phyloP scores from a whole-genome alignment of 768 basidiomycete species.

The Lactifluus volemus region DNA sequence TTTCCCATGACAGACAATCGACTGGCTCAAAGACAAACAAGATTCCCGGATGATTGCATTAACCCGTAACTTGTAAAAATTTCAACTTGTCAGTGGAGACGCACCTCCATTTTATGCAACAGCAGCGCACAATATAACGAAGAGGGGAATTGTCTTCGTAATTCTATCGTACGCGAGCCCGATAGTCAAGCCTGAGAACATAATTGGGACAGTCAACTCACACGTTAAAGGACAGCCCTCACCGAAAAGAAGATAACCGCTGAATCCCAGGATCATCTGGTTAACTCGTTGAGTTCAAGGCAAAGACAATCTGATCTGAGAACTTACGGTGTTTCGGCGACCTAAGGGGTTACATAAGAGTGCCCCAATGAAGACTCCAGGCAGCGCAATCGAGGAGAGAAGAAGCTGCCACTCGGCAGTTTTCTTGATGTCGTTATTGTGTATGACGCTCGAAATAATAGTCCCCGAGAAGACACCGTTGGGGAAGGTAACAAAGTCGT shows the following conservation, averaged over 20 bases:
- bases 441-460: constrained; percentile 60
- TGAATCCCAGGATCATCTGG: constrained; percentile 61
- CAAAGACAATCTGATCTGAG: neutral
- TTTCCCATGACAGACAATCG: neutral
- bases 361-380: constrained; percentile 37
- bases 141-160: constrained; percentile 51
- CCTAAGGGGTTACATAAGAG: constrained; percentile 45
- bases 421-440: constrained; percentile 41
- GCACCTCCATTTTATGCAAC: neutral
- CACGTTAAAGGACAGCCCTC: constrained; percentile 9
- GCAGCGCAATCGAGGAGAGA: constrained; percentile 50
- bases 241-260: constrained; percentile 60
- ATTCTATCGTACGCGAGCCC: constrained; percentile 55
- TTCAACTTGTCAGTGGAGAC: neutral
- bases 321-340: constrained; percentile 46
- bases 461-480: constrained; percentile 63
- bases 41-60: constrained; percentile 65
- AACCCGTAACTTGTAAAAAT: constrained; percentile 46
- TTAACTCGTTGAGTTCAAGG: neutral
- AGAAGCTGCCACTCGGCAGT: constrained; percentile 69
- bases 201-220: neutral
- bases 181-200: constrained; percentile 40
- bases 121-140: constrained; percentile 52
- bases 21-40: constrained; percentile 23
- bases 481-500: constrained; percentile 64